Evolutionary conservation across 176 grass and related monocot genomes (phyloP), one percentile per base, ranked within the genome.

Genomic region (Zizania latifolia): DNA sequence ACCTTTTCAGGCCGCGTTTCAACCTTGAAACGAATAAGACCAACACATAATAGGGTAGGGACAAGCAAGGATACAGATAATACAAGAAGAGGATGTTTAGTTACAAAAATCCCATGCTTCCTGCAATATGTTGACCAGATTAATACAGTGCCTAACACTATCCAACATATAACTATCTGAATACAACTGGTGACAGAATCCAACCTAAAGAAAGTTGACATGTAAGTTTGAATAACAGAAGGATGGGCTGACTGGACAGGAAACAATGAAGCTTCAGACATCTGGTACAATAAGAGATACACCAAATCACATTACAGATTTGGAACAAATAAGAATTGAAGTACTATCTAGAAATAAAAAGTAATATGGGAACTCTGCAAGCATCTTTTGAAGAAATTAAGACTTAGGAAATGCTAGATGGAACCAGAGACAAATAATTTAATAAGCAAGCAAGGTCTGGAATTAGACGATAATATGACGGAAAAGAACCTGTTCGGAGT

Each of bases 1-100:
- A 99, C 95, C 95, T 99, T 99, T 50, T 87, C 86, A 10, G 95
- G 95, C 37, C 82, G 75, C 59, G 91, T 88, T 90, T 99, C 95
- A 60, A 99, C 91, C 50, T 99, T 94, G 86, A 99, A 94, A 80
- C 12, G 81, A 78, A 91, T 84, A 37, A 99, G 75, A 40, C 95
- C 95, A 77, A 87, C 83, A 75, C 89, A 92, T 71, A 99, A 72
- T 39, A 99, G 85, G 53, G 87, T 83, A 80, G 95, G 95, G 77
- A 99, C 71, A 78, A 82, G 86, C 85, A 99, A 74, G 39, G 89
- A 94, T 62, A 87, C 62, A 67, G 69, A 62, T 84, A 99, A 94
- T 72, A 99, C 84, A 71, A 89, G 82, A 59, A 85, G 78, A 76
- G 95, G 91, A 48, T 90, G 72, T 82, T 76, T 94, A 74, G 91